phyloP scores from a whole-genome alignment of 805 yeast genomes.

The Grigorovia humatica region DNA sequence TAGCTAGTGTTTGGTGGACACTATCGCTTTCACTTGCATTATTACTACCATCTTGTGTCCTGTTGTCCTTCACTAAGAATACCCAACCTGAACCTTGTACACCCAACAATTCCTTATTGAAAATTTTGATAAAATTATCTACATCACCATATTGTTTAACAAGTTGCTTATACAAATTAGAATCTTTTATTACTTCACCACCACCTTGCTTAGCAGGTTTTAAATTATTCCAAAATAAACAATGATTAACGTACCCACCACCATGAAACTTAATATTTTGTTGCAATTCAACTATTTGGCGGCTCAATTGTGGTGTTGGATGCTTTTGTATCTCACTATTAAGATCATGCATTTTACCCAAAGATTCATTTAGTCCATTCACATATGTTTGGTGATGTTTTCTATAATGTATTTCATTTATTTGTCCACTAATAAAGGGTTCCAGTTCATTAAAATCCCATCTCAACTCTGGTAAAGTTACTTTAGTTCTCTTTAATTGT shows the following conservation, averaged over 20 bases:
- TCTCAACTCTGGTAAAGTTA: conserved; percentile 69
- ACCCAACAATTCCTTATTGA: conserved; percentile 70
- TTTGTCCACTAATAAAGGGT: conserved; percentile 77
- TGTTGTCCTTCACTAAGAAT: conserved; percentile 55
- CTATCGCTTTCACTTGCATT: conserved; percentile 57
- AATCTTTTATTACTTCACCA: conserved; percentile 43
- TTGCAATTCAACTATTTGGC: conserved; percentile 42
- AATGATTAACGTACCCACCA: conserved; percentile 84
- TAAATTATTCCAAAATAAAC: conserved; percentile 78
- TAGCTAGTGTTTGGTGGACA: conserved; percentile 43
- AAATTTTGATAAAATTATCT: conserved; percentile 51
- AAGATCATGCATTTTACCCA: conserved; percentile 65
- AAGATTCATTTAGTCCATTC: conserved; percentile 69
- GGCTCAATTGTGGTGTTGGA: conserved; percentile 30
- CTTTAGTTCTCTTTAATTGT: conserved; percentile 41
- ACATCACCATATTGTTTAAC: conserved; percentile 57
- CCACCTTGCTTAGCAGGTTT: conserved; percentile 71
- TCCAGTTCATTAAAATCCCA: conserved; percentile 81
- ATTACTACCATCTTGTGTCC: not conserved
- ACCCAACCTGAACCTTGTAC: conserved; percentile 97
- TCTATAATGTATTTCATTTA: conserved; percentile 76
- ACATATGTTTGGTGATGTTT: conserved; percentile 93
- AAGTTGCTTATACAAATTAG: conserved; percentile 51
- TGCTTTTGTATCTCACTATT: conserved; percentile 45
- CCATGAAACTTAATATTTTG: conserved; percentile 82